Base-by-base conservation (phyloP, 2,329 filamentous ascomycete species). In the Sclerotiophoma versabilis region DNA sequence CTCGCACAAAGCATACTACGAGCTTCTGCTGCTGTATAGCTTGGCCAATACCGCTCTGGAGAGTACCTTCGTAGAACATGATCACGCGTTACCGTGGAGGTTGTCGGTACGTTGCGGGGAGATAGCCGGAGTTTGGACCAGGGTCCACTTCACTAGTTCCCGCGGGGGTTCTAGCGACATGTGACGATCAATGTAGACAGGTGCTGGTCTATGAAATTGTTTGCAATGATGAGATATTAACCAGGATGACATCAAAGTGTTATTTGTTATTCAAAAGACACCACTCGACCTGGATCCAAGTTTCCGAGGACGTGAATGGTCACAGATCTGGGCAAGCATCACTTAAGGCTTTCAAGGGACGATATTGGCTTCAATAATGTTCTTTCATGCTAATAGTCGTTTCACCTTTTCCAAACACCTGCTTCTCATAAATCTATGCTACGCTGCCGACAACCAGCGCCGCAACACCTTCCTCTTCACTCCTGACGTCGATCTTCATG, bases 391-490 rank as follows among this genome's bases (percentile, higher is more conserved):
- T 47, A 42, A 17, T 22, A 29, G 30, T 53, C 49, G 32, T 54
- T 26, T 47, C 38, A 19, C 22, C 39, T 43, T 54, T 56, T 45
- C 48, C 23, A 39, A 37, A 8, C n/a, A 36, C 17, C 27, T 20
- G 37, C 26, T 32, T 23, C 36, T 36, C 37, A 29, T 6, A 37
- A 8, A 25, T 29, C 56, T 85, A 96, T 74, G 90, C 88, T 74
- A 97, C 87, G 67, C 91, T 92, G 64, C 87, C 90, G 73, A 97
- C 84, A 57, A 98, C 86, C 75, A 96, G 81, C 56, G 87, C 84
- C 58, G 95, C 92, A 70, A 99, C 87, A 50, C 91, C 91, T 73
- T 95, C 91, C 78, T 99, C 95, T 76, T 99, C 95, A 75, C 90
- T 90, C 72, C 95, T 85, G 57, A 93, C 91, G 46, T 89, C 90